A percentile compares a stretch with the other conserved stretches of the same genome.
These are phyloP conservation scores for Ziziphus jujuba DNA, from an alignment of 306 rosid species.

Conservation along the genomic window DNA sequence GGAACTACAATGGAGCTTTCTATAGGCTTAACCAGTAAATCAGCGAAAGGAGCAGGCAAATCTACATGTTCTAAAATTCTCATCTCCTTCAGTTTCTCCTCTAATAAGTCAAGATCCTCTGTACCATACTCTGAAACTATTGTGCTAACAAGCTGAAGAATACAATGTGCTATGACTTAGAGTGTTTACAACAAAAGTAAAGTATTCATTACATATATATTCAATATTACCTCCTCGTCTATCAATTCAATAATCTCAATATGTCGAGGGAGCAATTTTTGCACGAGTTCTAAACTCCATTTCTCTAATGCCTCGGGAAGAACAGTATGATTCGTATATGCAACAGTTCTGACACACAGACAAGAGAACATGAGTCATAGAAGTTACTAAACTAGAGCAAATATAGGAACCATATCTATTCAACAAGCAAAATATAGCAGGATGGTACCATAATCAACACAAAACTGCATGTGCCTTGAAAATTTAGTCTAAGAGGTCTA, in stretches of 20 bases:
- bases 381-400: slow-evolving; percentile 24
- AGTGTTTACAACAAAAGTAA: slow-evolving; percentile 19
- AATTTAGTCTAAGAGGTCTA: not conserved
- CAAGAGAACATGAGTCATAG: slow-evolving; percentile 29
- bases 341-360: slow-evolving; percentile 68
- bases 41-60: slow-evolving; percentile 63
- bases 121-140: slow-evolving; percentile 75
- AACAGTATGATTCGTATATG: slow-evolving; percentile 97
- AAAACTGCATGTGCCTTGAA: not conserved
- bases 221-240: slow-evolving; percentile 80
- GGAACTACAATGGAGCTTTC: slow-evolving; percentile 31
- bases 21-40: slow-evolving; percentile 54
- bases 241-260: slow-evolving; percentile 84
- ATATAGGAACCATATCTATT: slow-evolving; percentile 8
- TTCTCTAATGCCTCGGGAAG: slow-evolving; percentile 99
- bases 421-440: not conserved
- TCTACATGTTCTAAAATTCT: slow-evolving; percentile 93
- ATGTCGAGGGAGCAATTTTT: slow-evolving; percentile 92
- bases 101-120: slow-evolving; percentile 54
- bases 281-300: slow-evolving; percentile 92
- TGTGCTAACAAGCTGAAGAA: slow-evolving; percentile 67
- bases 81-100: slow-evolving; percentile 78
- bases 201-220: slow-evolving; percentile 14
- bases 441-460: not conserved
- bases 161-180: slow-evolving; percentile 32